A percentile compares a stretch with the other conserved stretches of the same genome.
phyloP scores from a whole-genome alignment of 1,139 yeast genomes.

The Saccharomyces hybrid region DNA sequence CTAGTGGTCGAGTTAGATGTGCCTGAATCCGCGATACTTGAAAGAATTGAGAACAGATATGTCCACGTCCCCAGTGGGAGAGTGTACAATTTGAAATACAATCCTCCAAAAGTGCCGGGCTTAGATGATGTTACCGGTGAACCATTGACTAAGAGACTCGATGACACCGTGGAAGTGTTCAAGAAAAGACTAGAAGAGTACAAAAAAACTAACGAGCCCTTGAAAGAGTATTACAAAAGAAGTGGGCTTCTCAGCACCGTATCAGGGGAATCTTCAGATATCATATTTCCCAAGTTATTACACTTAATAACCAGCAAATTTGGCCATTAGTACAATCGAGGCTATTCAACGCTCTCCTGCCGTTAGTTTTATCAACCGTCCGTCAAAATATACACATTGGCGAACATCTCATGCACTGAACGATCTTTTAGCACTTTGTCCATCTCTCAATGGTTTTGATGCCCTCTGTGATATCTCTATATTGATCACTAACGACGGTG shows the following conservation, averaged over 20 bases:
- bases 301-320: conserved; percentile 20
- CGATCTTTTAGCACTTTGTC: not conserved
- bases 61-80: conserved; percentile 80
- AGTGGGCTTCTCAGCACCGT: conserved; percentile 50
- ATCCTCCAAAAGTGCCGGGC: conserved; percentile 79
- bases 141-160: conserved; percentile 66
- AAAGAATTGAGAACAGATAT: conserved; percentile 79
- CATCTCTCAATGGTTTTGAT: not conserved
- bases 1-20: conserved; percentile 82
- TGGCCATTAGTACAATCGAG: not conserved
- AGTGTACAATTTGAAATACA: conserved; percentile 75
- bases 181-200: conserved; percentile 58
- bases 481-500: not conserved
- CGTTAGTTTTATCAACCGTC: not conserved
- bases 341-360: not conserved
- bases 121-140: conserved; percentile 87
- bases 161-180: conserved; percentile 69
- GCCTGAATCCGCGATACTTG: conserved; percentile 68
- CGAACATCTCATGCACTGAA: not conserved
- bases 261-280: conserved; percentile 73
- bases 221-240: conserved; percentile 51
- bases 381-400: not conserved
- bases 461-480: not conserved
- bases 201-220: conserved; percentile 50
- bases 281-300: conserved; percentile 65